A percentile compares a stretch with the other conserved stretches of the same genome.
These are phyloP conservation scores for Conringia planisiliqua DNA, from an alignment of 345 rosid genomes.

Conservation along the genomic window DNA sequence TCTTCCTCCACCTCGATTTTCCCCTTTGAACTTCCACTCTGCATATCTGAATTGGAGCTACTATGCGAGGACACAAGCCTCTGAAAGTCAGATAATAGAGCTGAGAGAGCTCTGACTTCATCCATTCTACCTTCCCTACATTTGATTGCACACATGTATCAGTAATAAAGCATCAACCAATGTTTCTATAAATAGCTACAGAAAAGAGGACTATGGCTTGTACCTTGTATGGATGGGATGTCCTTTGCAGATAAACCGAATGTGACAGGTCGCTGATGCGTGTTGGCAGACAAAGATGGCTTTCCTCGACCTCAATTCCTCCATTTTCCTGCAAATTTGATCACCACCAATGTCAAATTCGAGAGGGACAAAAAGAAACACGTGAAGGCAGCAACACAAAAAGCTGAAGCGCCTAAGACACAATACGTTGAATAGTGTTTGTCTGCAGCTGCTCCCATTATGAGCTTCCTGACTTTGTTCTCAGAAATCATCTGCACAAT, in stretches of 20 bases:
- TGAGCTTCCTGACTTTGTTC: slow-evolving; percentile 52
- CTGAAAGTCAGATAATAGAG: slow-evolving; percentile 35
- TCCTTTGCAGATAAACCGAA: slow-evolving; percentile 71
- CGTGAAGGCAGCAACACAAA: background rate
- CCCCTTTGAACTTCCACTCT: slow-evolving; percentile 28
- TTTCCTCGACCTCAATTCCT: slow-evolving; percentile 67
- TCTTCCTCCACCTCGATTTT: slow-evolving; percentile 27
- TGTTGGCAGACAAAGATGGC: slow-evolving; percentile 47
- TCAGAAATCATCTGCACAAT: slow-evolving; percentile 47
- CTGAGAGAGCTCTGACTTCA: slow-evolving; percentile 32
- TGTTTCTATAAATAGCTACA: slow-evolving; percentile 1
- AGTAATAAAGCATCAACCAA: slow-evolving; percentile 12
- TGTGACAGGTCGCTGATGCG: slow-evolving; percentile 63
- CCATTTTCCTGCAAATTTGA: slow-evolving; percentile 56
- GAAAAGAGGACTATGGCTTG: slow-evolving; percentile 15
- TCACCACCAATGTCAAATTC: slow-evolving; percentile 6
- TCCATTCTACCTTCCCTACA: slow-evolving; percentile 44
- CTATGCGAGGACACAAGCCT: slow-evolving; percentile 22
- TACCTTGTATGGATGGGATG: slow-evolving; percentile 58
- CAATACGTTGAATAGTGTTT: slow-evolving; percentile 56
- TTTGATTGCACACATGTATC: slow-evolving; percentile 11
- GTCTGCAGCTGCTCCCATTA: slow-evolving; percentile 88
- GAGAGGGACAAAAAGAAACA: background rate
- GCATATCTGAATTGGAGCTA: slow-evolving; percentile 40
- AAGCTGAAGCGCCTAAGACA: background rate